phyloP scores from a whole-genome alignment of 495 filamentous ascomycete species.

The Entonaema liquescens region DNA sequence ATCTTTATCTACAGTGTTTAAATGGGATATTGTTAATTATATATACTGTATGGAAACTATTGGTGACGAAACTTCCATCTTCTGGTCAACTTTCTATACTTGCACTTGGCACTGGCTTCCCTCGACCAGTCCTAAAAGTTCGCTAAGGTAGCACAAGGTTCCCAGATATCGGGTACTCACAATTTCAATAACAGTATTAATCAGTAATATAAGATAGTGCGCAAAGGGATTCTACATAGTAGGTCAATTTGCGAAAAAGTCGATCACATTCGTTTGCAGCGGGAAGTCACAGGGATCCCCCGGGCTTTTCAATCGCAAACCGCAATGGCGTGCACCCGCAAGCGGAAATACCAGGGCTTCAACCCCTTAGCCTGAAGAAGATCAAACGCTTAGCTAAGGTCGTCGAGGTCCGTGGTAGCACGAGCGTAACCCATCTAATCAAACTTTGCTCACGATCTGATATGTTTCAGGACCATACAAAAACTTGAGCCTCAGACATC shows the following conservation, averaged over 20 bases:
- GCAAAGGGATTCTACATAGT: constrained; percentile 29
- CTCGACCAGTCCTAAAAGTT: not conserved
- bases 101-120: not conserved
- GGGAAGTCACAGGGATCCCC: constrained; percentile 29
- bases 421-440: constrained; percentile 36
- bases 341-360: constrained; percentile 39
- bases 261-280: constrained; percentile 34
- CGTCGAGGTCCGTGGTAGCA: constrained; percentile 34
- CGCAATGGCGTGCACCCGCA: constrained; percentile 36
- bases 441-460: constrained; percentile 32
- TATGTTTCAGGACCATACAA: constrained; percentile 34
- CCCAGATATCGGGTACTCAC: constrained; percentile 19
- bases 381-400: constrained; percentile 42
- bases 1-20: no score
- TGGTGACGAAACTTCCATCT: not conserved
- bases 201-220: constrained; percentile 20
- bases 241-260: constrained; percentile 33
- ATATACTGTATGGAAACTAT: not conserved
- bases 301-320: constrained; percentile 30
- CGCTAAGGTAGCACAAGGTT: constrained; percentile 16
- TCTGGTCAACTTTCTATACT: no score
- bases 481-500: constrained; percentile 33
- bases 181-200: constrained; percentile 25
- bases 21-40: no score
- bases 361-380: constrained; percentile 33